These are phyloP conservation scores for Russula virescens DNA, from an alignment of 768 basidiomycete genomes.

Conservation along the genomic window DNA sequence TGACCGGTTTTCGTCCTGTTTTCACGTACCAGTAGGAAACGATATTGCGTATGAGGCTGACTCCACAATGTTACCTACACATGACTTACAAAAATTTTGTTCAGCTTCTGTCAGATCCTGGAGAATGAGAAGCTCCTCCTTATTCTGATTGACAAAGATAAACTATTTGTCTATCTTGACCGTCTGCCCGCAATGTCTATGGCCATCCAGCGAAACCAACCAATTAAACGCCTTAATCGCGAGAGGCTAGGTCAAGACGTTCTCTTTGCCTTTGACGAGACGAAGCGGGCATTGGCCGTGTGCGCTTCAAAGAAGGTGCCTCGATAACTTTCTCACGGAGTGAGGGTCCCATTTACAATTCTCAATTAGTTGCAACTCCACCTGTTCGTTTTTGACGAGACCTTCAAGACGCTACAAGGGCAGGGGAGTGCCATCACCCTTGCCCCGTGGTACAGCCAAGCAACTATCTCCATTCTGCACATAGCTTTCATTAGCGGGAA, in stretches of 20 bases:
- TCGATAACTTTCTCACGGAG: neutral
- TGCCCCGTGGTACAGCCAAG: slow-evolving; percentile 37
- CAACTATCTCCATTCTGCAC: slow-evolving; percentile 28
- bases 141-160: slow-evolving; percentile 1
- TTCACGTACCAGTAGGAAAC: neutral
- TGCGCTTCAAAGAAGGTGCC: slow-evolving; percentile 41
- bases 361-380: slow-evolving; percentile 34
- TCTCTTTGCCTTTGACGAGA: slow-evolving; percentile 48
- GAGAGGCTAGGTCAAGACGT: slow-evolving; percentile 43
- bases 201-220: neutral
- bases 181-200: neutral
- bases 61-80: neutral
- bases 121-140: slow-evolving; percentile 19
- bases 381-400: slow-evolving; percentile 45
- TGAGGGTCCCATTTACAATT: neutral
- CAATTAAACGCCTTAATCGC: slow-evolving; percentile 32
- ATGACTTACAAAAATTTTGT: neutral
- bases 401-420: slow-evolving; percentile 36
- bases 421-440: slow-evolving; percentile 40
- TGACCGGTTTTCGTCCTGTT: neutral
- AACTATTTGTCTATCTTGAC: slow-evolving; percentile 16
- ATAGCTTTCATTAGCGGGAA: slow-evolving; percentile 43
- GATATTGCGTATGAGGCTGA: slow-evolving; percentile 3
- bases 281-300: slow-evolving; percentile 44
- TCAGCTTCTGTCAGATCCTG: slow-evolving; percentile 16